phyloP scores from a whole-genome alignment of 208 protist species.

The Endotrypanum monterogeii region DNA sequence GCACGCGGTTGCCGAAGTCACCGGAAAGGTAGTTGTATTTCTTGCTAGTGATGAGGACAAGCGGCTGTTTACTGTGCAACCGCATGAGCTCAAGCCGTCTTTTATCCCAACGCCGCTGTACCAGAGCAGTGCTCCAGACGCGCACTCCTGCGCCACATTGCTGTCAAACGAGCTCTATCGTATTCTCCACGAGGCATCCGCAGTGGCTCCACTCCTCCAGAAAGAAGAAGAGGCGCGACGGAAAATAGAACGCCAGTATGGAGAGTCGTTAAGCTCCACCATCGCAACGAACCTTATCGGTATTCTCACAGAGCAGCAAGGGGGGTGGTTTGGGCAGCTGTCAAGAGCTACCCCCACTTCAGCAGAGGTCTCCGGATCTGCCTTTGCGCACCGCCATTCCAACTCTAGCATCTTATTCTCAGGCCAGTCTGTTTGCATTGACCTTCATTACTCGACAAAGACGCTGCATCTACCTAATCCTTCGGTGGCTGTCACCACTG shows the following conservation, averaged over 20 bases:
- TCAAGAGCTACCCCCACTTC: not conserved
- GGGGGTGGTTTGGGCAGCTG: not conserved
- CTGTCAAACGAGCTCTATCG: conserved; percentile 59
- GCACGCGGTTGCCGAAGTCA: conserved; percentile 66
- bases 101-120: conserved; percentile 84
- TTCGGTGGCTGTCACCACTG: conserved; percentile 68
- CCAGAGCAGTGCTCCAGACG: conserved; percentile 42
- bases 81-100: conserved; percentile 67
- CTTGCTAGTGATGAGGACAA: conserved; percentile 74
- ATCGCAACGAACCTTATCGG: conserved; percentile 54
- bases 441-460: conserved; percentile 61
- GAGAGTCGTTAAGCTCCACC: conserved; percentile 30
- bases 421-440: conserved; percentile 48
- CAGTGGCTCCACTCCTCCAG: conserved; percentile 63
- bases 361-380: not conserved
- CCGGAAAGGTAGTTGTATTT: conserved; percentile 69
- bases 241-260: conserved; percentile 54
- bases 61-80: conserved; percentile 66
- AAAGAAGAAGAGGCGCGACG: conserved; percentile 53
- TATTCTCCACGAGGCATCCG: conserved; percentile 63
- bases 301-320: conserved; percentile 32
- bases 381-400: conserved; percentile 17
- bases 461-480: conserved; percentile 74
- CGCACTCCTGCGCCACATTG: conserved; percentile 52
- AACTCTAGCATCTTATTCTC: conserved; percentile 31